Conservation (phyloP, 805 yeast species). For the Yarrowia sp. region DNA sequence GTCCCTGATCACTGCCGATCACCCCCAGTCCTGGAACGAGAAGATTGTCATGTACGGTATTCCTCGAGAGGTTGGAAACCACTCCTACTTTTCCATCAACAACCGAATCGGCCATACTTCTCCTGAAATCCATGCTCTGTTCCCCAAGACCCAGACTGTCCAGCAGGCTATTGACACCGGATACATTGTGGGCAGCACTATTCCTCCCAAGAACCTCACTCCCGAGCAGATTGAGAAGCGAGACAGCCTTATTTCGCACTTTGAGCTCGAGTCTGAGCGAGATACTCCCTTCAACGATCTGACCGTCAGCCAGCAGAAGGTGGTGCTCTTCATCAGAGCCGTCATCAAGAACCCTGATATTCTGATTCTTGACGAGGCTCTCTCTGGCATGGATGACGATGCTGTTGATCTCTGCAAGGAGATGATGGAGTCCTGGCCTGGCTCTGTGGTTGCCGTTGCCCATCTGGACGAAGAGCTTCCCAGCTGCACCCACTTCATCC, state of each 20-base stretch:
- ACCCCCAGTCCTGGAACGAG: constrained; percentile 92
- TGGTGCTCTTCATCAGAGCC: constrained; percentile 72
- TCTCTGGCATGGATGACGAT: constrained; percentile 80
- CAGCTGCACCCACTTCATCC: constrained; percentile 53
- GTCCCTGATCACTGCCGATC: constrained; percentile 86
- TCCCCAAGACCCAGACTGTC: constrained; percentile 57
- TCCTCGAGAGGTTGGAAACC: constrained; percentile 69
- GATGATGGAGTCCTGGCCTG: constrained; percentile 53
- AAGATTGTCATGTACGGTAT: constrained; percentile 62
- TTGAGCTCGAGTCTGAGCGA: constrained; percentile 43
- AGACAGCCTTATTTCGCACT: constrained; percentile 48
- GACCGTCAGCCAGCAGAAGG: constrained; percentile 71
- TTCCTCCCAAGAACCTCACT: constrained; percentile 48
- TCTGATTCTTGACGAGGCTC: constrained; percentile 85
- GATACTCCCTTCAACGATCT: constrained; percentile 52
- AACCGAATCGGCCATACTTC: constrained; percentile 79
- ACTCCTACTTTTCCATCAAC: constrained; percentile 76
- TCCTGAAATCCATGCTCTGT: constrained; percentile 90
- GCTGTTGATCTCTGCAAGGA: constrained; percentile 56
- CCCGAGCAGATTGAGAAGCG: constrained; percentile 43
- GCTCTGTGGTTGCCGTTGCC: constrained; percentile 76
- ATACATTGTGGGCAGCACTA: constrained; percentile 61
- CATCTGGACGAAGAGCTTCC: constrained; percentile 84
- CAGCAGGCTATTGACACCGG: constrained; percentile 69
- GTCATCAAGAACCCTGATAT: constrained; percentile 73